Evolutionary conservation across 2,329 filamentous ascomycete genomes (phyloP).

Genomic region (Tolypocladium cylindrosporum): DNA sequence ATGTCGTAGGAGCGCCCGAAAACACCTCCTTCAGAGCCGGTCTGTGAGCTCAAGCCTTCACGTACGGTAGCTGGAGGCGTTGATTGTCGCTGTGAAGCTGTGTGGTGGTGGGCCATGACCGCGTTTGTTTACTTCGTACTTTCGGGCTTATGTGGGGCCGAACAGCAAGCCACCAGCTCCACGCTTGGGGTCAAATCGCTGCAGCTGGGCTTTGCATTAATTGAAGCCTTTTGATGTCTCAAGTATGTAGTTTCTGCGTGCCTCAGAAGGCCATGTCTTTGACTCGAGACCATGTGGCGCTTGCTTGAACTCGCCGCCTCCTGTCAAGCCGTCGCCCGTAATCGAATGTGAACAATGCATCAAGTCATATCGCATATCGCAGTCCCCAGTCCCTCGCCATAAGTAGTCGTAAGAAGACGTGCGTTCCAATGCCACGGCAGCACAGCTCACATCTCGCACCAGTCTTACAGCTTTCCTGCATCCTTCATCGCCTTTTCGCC

Average conservation of each 20-base stretch:
- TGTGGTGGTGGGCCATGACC: constrained; percentile 2
- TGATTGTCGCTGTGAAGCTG: neutral
- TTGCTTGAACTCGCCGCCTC: too few species aligned
- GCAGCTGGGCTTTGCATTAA: neutral
- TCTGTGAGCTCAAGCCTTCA: neutral
- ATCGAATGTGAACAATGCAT: too few species aligned
- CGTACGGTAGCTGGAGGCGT: neutral
- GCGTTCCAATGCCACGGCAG: neutral
- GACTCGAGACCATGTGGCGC: too few species aligned
- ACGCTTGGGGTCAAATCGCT: neutral
- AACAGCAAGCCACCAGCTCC: neutral
- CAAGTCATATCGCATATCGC: too few species aligned
- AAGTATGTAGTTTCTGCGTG: neutral
- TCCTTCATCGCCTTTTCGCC: constrained; percentile 55
- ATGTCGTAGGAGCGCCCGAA: neutral
- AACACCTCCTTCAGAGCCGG: neutral
- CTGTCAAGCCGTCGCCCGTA: too few species aligned
- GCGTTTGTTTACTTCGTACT: constrained; percentile 27
- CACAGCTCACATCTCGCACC: neutral
- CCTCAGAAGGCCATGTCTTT: too few species aligned
- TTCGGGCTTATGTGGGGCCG: constrained; percentile 7
- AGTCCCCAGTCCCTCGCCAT: too few species aligned
- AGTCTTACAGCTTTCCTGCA: constrained; percentile 40
- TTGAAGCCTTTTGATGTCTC: neutral
- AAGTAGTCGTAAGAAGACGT: neutral